Percentiles rank a stretch among this genome's conserved stretches.
phyloP scores from a whole-genome alignment of 23 red algal species.

The Chondrus crispus region DNA sequence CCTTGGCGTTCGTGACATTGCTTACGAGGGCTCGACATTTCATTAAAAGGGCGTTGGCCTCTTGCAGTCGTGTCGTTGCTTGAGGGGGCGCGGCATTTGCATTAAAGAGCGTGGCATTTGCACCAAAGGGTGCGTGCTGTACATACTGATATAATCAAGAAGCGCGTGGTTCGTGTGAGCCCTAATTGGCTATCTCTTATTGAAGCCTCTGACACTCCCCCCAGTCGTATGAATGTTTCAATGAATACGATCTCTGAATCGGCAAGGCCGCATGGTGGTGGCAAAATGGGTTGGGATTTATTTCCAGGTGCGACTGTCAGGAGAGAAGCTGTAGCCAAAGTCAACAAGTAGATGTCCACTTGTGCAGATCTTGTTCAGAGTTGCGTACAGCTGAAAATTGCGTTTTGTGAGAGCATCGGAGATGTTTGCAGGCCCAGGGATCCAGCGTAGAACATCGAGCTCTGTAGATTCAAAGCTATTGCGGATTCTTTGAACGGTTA shows the following conservation, averaged over 20 bases:
- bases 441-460: neutral
- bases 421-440: neutral
- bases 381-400: neutral
- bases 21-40: too few species aligned
- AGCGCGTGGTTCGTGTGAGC: too few species aligned
- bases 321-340: neutral
- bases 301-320: neutral
- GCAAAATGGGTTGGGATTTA: neutral
- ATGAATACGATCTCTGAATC: neutral
- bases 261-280: neutral
- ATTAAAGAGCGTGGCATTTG: too few species aligned
- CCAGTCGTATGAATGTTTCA: neutral
- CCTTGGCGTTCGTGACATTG: too few species aligned
- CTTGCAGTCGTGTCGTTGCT: too few species aligned
- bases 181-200: too few species aligned
- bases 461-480: neutral
- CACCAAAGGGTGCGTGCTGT: too few species aligned
- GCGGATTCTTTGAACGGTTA: neutral
- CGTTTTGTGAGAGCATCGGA: neutral
- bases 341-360: neutral
- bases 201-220: neutral
- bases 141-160: too few species aligned
- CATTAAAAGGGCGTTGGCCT: too few species aligned
- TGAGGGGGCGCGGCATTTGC: too few species aligned
- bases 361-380: neutral